Percentiles rank a stretch among this genome's conserved stretches.
These are phyloP conservation scores for Fusarium coffeatum DNA, from an alignment of 2,329 filamentous ascomycete genomes.

Conservation along the genomic window DNA sequence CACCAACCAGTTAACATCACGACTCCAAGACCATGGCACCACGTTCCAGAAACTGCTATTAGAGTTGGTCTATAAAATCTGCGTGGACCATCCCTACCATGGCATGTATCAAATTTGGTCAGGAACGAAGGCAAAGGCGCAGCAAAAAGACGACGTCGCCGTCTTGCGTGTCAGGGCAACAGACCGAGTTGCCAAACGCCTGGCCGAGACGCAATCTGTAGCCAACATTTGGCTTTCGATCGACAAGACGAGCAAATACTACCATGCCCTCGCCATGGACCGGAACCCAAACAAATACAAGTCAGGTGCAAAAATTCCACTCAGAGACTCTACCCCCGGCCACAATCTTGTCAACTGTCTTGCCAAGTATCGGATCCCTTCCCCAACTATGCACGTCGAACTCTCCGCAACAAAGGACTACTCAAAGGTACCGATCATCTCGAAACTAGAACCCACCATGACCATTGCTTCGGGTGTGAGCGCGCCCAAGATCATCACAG, in stretches of 20 bases:
- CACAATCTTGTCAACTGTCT: slow-evolving; percentile 72
- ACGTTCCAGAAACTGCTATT: slow-evolving; percentile 83
- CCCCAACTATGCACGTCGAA: slow-evolving; percentile 87
- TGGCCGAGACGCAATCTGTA: slow-evolving; percentile 65
- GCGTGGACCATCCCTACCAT: slow-evolving; percentile 92
- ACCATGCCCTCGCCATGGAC: slow-evolving; percentile 73
- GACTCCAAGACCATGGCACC: slow-evolving; percentile 76
- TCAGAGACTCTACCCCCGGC: slow-evolving; percentile 74
- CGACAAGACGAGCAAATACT: slow-evolving; percentile 76
- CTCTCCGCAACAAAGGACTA: slow-evolving; percentile 81
- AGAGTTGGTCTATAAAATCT: slow-evolving; percentile 82
- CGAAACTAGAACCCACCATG: slow-evolving; percentile 78
- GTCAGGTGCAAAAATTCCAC: slow-evolving; percentile 70
- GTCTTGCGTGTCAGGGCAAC: slow-evolving; percentile 80
- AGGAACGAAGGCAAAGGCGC: slow-evolving; percentile 75
- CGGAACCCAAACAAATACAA: slow-evolving; percentile 74
- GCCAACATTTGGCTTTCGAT: slow-evolving; percentile 75
- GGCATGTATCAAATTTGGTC: slow-evolving; percentile 98
- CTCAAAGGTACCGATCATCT: slow-evolving; percentile 77
- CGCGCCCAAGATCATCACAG: slow-evolving; percentile 92
- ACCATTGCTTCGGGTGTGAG: slow-evolving; percentile 90
- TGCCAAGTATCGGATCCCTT: slow-evolving; percentile 77
- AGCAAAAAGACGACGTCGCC: slow-evolving; percentile 79
- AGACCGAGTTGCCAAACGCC: slow-evolving; percentile 70
- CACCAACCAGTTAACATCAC: slow-evolving; percentile 97